Conservation (phyloP, 371 early-diverging fungal species). For the Mortierella sp. region DNA sequence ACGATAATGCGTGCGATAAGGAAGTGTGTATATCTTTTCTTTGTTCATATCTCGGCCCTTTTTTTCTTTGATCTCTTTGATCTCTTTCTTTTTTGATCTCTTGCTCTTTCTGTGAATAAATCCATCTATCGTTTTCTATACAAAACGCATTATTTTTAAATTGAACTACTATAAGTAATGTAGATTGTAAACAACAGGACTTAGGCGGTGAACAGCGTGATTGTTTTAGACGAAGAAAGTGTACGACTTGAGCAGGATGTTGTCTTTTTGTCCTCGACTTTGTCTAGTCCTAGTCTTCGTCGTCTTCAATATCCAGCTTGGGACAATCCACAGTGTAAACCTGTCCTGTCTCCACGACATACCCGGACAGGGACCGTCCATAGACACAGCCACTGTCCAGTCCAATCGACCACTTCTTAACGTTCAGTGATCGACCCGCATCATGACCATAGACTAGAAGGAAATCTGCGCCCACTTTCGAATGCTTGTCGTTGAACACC, state of each 20-base stretch:
- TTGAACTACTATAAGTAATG: too few species aligned
- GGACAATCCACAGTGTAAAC: constrained; percentile 15
- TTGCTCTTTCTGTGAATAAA: too few species aligned
- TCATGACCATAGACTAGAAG: constrained; percentile 77
- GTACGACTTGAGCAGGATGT: too few species aligned
- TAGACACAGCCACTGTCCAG: constrained; percentile 79
- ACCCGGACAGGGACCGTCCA: constrained; percentile 67
- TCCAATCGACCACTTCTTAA: constrained; percentile 67
- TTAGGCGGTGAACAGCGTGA: too few species aligned
- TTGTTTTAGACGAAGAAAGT: too few species aligned
- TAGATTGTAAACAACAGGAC: too few species aligned
- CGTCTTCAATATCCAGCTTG: neutral
- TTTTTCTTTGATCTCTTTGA: constrained; percentile 6
- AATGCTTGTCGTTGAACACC: constrained; percentile 52
- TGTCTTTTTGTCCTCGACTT: too few species aligned
- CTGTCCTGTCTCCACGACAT: constrained; percentile 32
- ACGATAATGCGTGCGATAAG: constrained; percentile 58
- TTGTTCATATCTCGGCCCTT: constrained; percentile 25
- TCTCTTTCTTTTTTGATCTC: neutral
- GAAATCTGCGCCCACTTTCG: constrained; percentile 17
- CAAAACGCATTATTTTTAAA: too few species aligned
- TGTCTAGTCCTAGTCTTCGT: constrained; percentile 13
- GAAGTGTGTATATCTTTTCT: constrained; percentile 40
- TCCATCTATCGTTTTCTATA: neutral
- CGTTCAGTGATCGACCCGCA: constrained; percentile 67